Percentiles rank a stretch among this genome's conserved stretches.
Evolutionary conservation across 768 basidiomycete species (phyloP).

Genomic region (Cystofilobasidium bisporidii): DNA sequence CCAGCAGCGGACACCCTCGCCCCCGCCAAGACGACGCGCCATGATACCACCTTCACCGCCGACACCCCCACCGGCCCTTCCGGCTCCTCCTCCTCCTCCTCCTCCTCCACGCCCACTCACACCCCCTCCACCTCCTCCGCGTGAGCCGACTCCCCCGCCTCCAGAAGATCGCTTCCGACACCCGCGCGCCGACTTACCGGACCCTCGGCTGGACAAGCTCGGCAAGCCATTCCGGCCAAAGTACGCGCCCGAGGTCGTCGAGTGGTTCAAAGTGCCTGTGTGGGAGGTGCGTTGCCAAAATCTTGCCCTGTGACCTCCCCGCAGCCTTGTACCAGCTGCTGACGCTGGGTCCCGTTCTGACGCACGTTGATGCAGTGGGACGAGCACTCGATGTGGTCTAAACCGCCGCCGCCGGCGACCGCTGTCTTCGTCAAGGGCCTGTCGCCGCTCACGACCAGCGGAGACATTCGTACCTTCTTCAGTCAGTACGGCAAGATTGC

Average conservation of each 20-base stretch:
- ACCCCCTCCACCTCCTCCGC: not conserved
- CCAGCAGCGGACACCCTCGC: too few relatives aligned
- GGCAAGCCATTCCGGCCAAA: not conserved
- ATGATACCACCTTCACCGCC: not conserved
- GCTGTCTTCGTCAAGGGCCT: conserved; percentile 64
- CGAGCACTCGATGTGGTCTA: conserved; percentile 56
- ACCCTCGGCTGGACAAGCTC: conserved; percentile 6
- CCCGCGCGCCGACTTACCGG: not conserved
- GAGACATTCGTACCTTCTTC: conserved; percentile 59
- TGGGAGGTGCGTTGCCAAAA: not conserved
- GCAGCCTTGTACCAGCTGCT: not conserved
- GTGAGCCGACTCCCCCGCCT: not conserved
- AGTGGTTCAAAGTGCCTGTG: not conserved
- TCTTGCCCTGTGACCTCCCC: too few relatives aligned
- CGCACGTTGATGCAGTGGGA: conserved; percentile 62
- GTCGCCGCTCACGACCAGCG: conserved; percentile 59
- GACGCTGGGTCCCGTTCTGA: not conserved
- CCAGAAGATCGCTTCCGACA: not conserved
- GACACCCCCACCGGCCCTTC: not conserved
- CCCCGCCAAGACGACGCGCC: not conserved
- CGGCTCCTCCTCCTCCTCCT: not conserved
- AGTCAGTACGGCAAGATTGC: conserved; percentile 52
- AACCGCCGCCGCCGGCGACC: conserved; percentile 52
- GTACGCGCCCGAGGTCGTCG: not conserved
- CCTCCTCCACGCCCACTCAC: not conserved